Evolutionary conservation across 495 filamentous ascomycete genomes (phyloP).

Genomic region (Cercophora sp.): DNA sequence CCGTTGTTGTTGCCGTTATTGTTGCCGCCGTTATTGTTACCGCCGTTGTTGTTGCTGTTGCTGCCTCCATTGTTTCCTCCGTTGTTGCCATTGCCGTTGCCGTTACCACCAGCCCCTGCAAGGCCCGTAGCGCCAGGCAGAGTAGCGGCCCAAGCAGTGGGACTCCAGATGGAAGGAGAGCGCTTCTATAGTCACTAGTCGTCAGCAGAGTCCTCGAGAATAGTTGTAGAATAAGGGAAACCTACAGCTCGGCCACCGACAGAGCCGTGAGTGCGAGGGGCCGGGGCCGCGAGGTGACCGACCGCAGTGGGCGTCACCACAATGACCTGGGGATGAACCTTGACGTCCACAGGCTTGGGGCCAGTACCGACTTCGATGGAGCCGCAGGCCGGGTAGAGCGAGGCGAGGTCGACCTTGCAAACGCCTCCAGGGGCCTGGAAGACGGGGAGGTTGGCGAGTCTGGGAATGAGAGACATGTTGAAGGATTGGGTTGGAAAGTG

Average conservation of each 20-base stretch:
- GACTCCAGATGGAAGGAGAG: background rate
- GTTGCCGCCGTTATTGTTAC: background rate
- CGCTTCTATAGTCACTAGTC: too few species aligned
- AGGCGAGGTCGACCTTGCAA: constrained; percentile 15
- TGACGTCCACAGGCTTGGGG: background rate
- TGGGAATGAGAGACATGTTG: constrained; percentile 13
- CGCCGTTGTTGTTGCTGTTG: background rate
- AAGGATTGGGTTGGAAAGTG: background rate
- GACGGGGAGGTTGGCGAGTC: constrained; percentile 11
- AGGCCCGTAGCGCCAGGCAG: background rate
- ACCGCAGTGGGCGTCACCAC: constrained; percentile 10
- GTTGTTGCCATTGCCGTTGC: background rate
- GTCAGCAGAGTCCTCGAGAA: background rate
- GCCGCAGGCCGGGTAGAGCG: constrained; percentile 13
- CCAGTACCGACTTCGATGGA: constrained; percentile 11
- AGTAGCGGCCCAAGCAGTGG: background rate
- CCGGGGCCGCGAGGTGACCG: background rate
- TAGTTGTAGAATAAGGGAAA: too few species aligned
- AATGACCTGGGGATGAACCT: constrained; percentile 15
- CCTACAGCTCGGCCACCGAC: too few species aligned
- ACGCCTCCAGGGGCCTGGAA: constrained; percentile 9
- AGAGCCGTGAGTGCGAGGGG: too few species aligned
- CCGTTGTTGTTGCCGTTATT: background rate
- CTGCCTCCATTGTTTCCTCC: background rate
- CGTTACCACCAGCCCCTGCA: background rate